Conservation (phyloP, 164 flowering plant species). For the Saururus chinensis region DNA sequence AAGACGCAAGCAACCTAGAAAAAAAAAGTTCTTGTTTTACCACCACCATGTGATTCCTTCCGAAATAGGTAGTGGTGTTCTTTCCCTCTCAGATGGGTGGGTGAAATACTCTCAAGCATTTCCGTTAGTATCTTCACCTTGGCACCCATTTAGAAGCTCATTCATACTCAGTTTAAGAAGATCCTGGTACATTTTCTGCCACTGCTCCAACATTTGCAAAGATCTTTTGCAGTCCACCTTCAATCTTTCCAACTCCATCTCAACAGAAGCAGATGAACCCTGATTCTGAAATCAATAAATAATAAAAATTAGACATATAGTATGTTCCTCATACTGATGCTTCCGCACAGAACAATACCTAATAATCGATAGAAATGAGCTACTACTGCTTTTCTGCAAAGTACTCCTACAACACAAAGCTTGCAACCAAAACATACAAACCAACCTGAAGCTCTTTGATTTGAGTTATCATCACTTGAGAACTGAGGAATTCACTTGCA, state of each 20-base stretch:
- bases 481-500: constrained; percentile 28
- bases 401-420: neutral
- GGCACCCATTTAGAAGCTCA: constrained; percentile 40
- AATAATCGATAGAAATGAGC: neutral
- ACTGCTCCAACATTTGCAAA: constrained; percentile 43
- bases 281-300: constrained; percentile 35
- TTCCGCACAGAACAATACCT: too few relatives aligned
- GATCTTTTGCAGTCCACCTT: constrained; percentile 41
- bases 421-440: neutral
- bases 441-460: constrained; percentile 63
- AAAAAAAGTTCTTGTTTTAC: too few relatives aligned
- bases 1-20: too few relatives aligned
- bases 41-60: too few relatives aligned
- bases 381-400: neutral
- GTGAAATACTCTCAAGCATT: neutral
- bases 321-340: neutral
- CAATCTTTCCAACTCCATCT: constrained; percentile 58
- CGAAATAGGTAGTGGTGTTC: too few relatives aligned
- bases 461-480: constrained; percentile 35
- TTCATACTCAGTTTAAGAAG: constrained; percentile 43
- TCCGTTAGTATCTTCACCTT: neutral
- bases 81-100: too few relatives aligned
- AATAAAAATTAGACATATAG: neutral
- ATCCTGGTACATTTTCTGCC: constrained; percentile 60
- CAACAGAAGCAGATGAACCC: constrained; percentile 54